phyloP scores from a whole-genome alignment of 352 stramenopile genomes.

The Pythium vanterpoolii region DNA sequence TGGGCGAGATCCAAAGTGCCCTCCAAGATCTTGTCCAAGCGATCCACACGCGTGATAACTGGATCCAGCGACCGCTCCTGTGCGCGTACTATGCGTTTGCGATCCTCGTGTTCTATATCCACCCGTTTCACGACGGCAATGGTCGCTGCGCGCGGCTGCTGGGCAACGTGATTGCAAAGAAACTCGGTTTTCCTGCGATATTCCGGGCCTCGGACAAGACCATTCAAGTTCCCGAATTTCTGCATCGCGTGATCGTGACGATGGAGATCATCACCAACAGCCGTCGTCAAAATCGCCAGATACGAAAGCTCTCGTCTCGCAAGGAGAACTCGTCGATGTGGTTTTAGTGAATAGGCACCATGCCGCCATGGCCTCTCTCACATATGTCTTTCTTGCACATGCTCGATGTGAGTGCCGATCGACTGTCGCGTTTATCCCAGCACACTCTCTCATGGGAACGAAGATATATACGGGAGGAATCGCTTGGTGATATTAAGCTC shows the following conservation, averaged over 20 bases:
- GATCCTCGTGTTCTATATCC: conserved; percentile 80
- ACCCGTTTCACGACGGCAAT: conserved; percentile 85
- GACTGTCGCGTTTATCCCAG: no score
- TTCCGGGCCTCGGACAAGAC: conserved; percentile 77
- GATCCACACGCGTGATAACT: conserved; percentile 43
- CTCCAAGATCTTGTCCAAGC: conserved; percentile 39
- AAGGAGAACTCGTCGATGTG: conserved; percentile 83
- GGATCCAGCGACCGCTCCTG: conserved; percentile 50
- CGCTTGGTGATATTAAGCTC: no score
- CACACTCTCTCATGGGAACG: no score
- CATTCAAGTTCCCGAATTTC: conserved; percentile 67
- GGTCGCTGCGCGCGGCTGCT: conserved; percentile 69
- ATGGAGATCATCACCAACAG: conserved; percentile 68
- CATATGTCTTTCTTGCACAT: no score
- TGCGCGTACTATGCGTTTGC: conserved; percentile 78
- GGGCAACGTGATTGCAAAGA: conserved; percentile 73
- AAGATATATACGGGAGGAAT: no score
- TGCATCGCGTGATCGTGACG: conserved; percentile 69
- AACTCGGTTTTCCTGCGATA: conserved; percentile 56
- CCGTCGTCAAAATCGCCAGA: conserved; percentile 43
- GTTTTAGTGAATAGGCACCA: conserved; percentile 36
- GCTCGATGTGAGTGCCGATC: no score
- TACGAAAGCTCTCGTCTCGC: conserved; percentile 42
- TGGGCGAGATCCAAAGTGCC: conserved; percentile 49
- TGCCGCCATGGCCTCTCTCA: no score